Evolutionary conservation across 2,329 filamentous ascomycete genomes (phyloP), one percentile per base, ranked within the genome.

Genomic region (Xylaria sp.): DNA sequence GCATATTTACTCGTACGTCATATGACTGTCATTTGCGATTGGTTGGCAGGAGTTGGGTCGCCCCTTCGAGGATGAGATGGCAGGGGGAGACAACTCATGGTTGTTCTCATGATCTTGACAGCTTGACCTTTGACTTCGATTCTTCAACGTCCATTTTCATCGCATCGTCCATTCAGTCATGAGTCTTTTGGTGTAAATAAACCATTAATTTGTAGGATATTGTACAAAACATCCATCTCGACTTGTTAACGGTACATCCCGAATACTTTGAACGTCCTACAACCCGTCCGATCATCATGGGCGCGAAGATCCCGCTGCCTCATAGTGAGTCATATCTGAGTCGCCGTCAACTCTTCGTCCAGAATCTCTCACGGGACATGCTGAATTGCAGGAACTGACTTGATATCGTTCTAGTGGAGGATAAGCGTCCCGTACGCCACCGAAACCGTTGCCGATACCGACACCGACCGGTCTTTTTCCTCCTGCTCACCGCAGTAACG

Each of bases 231-330:
- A 30, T 30, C 23, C 4, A 37, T 2, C 10, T 35, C 8, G 13
- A 35, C 11, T 4, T 23, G 10, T 23, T 30, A 54, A 55, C 46
- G 35, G 23, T 18, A 44, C 11, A 7, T 3, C 9, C 18, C 18
- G 13, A 51, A 19, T 10, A 9, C 37, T 42, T 10, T 34, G 18
- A 30, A 13, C 48, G 23, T 50, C 48, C 11, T 11, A 5, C 18
- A 30, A 5, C 48, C 18, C 6, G n/a, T n/a, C 57, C 16, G 13
- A 55, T 39, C 55, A 61, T 35, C 11, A 73, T 73, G 71, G 67
- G 68, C 44, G 68, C 62, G 54, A 70, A 64, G 49, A 70, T 67
- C 48, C 67, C 62, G 53, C 69, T 72, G 34, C 70, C 70, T 46
- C 62, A 67, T 35, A 64, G 62, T 63, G 39, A 62, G 59, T 62